Evolutionary conservation across 768 basidiomycete genomes (phyloP).

Genomic region (Terana coerulea): DNA sequence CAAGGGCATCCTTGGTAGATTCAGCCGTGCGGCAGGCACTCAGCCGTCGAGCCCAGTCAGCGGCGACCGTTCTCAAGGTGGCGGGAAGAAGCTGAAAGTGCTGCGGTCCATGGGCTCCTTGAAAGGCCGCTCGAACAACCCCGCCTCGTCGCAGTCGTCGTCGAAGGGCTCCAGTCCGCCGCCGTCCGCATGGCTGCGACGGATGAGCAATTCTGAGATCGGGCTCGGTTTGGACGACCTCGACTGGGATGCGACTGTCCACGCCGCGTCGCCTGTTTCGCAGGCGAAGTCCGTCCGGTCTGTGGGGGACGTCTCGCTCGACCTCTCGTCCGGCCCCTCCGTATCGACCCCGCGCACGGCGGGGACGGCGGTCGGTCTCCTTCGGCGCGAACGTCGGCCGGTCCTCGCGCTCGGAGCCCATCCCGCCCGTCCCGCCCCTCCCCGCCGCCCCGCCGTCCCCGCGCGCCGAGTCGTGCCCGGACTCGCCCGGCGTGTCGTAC

Average conservation of each 20-base stretch:
- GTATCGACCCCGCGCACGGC: constrained; percentile 36
- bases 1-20: constrained; percentile 59
- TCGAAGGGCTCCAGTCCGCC: constrained; percentile 30
- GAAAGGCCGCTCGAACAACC: constrained; percentile 46
- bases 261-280: constrained; percentile 14
- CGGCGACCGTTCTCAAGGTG: constrained; percentile 18
- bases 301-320: constrained; percentile 30
- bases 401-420: background rate
- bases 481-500: constrained; percentile 37
- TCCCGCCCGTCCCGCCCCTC: constrained; percentile 33
- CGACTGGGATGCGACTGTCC: constrained; percentile 41
- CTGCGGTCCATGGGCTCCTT: constrained; percentile 81
- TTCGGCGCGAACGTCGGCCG: constrained; percentile 32
- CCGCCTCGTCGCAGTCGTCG: constrained; percentile 18
- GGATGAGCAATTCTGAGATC: constrained; percentile 8
- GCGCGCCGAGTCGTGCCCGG: constrained; percentile 32
- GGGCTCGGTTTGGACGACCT: constrained; percentile 35
- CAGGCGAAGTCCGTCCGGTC: constrained; percentile 20
- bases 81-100: constrained; percentile 60
- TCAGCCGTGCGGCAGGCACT: constrained; percentile 47
- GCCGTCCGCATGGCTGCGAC: constrained; percentile 12
- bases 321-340: constrained; percentile 30
- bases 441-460: constrained; percentile 45
- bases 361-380: constrained; percentile 73
- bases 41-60: constrained; percentile 39